phyloP scores from a whole-genome alignment of 2,329 filamentous ascomycete species.

The Coniochaeta hoffmannii region DNA sequence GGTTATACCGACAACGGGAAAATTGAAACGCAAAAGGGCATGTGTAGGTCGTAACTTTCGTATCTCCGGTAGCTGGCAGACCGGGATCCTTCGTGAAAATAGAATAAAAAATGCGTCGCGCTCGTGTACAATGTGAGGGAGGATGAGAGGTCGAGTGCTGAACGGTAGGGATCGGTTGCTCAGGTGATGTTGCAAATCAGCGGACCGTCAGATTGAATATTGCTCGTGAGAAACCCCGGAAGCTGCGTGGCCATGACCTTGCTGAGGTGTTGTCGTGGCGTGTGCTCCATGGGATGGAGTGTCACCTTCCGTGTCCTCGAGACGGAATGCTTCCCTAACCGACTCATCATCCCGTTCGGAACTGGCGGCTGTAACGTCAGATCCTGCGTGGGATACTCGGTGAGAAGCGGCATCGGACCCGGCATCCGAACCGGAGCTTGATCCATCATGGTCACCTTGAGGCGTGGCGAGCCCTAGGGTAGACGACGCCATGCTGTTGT shows the following conservation, averaged over 20 bases:
- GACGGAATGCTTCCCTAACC: neutral
- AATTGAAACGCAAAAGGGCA: conserved; percentile 6
- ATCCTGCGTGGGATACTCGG: neutral
- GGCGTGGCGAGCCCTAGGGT: conserved; percentile 26
- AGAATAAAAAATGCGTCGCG: neutral
- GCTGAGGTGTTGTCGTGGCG: neutral
- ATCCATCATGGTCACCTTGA: conserved; percentile 7
- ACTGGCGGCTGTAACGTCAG: neutral
- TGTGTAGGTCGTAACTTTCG: conserved; percentile 4
- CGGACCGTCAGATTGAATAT: neutral
- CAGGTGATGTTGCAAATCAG: neutral
- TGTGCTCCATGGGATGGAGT: neutral
- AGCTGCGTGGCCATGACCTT: neutral
- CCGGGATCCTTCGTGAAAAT: neutral
- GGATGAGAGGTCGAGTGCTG: neutral
- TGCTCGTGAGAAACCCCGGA: neutral
- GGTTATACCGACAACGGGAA: conserved; percentile 6
- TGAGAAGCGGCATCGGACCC: conserved; percentile 12
- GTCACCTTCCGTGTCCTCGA: neutral
- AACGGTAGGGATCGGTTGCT: neutral
- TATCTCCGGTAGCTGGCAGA: neutral
- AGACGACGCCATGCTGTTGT: conserved; percentile 37
- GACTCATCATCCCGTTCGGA: neutral
- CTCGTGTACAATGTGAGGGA: neutral
- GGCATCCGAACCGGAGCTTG: neutral